phyloP scores from a whole-genome alignment of 2,329 filamentous ascomycete species.

The Bipolaris bicolor region DNA sequence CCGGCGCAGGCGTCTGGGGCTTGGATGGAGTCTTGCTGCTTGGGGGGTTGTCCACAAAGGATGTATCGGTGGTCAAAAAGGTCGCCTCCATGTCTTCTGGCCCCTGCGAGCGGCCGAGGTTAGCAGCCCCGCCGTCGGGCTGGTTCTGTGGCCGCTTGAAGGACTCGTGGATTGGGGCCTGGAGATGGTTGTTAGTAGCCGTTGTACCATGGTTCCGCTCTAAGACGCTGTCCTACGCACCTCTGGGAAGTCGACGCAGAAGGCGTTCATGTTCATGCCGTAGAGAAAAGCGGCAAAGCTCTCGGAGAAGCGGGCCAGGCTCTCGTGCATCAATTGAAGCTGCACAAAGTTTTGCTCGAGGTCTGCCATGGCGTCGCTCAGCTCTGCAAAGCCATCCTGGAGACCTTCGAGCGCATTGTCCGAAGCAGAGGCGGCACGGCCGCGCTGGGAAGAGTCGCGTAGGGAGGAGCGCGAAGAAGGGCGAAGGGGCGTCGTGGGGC shows the following conservation, averaged over 20 bases:
- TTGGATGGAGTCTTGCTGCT: constrained; percentile 57
- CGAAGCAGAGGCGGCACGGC: constrained; percentile 55
- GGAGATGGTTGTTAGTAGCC: background rate
- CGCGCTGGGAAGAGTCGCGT: constrained; percentile 59
- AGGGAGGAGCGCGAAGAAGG: constrained; percentile 89
- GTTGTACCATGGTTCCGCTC: background rate
- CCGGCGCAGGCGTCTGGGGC: constrained; percentile 43
- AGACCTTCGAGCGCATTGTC: constrained; percentile 78
- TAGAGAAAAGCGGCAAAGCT: constrained; percentile 96
- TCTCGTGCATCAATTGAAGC: constrained; percentile 96
- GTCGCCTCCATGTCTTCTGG: constrained; percentile 72
- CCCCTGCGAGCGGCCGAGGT: constrained; percentile 31
- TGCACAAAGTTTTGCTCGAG: constrained; percentile 98
- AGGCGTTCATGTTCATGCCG: constrained; percentile 98
- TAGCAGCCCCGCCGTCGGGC: constrained; percentile 29
- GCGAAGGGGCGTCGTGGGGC: constrained; percentile 89
- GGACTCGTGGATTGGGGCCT: constrained; percentile 84
- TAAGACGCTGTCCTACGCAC: constrained; percentile 53
- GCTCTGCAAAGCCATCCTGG: constrained; percentile 89
- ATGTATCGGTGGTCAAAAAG: constrained; percentile 91
- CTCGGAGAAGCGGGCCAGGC: constrained; percentile 88
- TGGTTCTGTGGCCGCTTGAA: constrained; percentile 61
- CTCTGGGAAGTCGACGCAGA: constrained; percentile 97
- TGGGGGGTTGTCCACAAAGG: constrained; percentile 85
- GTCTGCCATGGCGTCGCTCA: constrained; percentile 92